Conservation (phyloP, 345 rosid species). For the Erucastrum elatum region DNA sequence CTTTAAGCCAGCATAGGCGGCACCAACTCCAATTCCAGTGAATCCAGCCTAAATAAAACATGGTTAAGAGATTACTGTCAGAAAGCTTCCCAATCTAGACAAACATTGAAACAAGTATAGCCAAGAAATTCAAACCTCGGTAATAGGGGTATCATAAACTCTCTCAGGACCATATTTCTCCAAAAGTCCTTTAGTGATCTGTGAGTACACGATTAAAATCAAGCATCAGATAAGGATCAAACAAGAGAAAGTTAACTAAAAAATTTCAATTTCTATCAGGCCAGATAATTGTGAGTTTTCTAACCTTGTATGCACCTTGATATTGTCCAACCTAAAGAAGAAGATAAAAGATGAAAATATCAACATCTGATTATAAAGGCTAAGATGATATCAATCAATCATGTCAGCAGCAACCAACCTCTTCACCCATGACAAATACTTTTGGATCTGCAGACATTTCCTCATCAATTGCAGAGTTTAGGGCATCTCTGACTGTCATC, state of each 20-base stretch:
- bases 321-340: conserved; percentile 89
- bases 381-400: conserved; percentile 4
- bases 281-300: conserved; percentile 10
- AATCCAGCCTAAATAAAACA: conserved; percentile 75
- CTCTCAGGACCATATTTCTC: conserved; percentile 92
- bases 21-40: conserved; percentile 95
- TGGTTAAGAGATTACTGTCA: conserved; percentile 7
- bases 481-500: conserved; percentile 82
- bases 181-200: conserved; percentile 81
- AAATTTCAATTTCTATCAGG: background rate
- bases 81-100: background rate
- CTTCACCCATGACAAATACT: conserved; percentile 94
- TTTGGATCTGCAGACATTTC: conserved; percentile 96
- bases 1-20: conserved; percentile 84
- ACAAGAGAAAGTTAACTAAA: conserved; percentile 1
- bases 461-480: conserved; percentile 87
- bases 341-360: conserved; percentile 16
- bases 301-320: conserved; percentile 99
- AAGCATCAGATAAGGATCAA: conserved; percentile 8
- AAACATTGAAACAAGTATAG: background rate
- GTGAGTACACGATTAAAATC: conserved; percentile 3
- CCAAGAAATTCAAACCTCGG: conserved; percentile 56
- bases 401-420: conserved; percentile 48
- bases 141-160: conserved; percentile 90
- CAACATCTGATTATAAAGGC: conserved; percentile 10